These are phyloP conservation scores for Zygoascus hellenicus DNA, from an alignment of 1,139 yeast species.

Conservation along the genomic window DNA sequence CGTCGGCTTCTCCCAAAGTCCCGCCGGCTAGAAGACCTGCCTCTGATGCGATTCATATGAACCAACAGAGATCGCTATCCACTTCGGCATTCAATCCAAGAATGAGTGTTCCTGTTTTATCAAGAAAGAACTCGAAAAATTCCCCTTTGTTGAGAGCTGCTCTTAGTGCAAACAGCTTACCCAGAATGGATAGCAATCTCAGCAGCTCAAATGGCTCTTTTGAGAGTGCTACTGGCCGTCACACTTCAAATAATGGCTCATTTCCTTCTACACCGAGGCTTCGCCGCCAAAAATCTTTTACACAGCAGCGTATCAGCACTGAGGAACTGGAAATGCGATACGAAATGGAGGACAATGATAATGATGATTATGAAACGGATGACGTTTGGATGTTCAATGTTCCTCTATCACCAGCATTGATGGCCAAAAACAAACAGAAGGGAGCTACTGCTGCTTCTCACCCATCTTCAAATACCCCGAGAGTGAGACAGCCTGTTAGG, in stretches of 20 bases:
- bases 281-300: constrained; percentile 4
- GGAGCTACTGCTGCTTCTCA: neutral
- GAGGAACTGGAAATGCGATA: constrained; percentile 34
- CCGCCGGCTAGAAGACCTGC: constrained; percentile 8
- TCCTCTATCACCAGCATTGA: constrained; percentile 52
- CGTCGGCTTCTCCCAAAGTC: neutral
- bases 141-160: constrained; percentile 19
- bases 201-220: neutral
- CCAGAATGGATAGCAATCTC: constrained; percentile 5
- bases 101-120: constrained; percentile 5
- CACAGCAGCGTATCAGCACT: constrained; percentile 19
- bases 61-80: neutral
- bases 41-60: constrained; percentile 5
- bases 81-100: neutral
- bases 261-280: constrained; percentile 7
- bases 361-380: constrained; percentile 49
- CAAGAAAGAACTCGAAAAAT: constrained; percentile 3
- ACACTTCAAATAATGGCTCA: neutral
- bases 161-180: constrained; percentile 18
- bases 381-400: constrained; percentile 54
- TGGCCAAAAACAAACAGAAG: constrained; percentile 24
- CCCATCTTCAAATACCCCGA: neutral
- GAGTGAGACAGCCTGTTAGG: neutral
- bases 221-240: neutral
- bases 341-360: constrained; percentile 29